These are phyloP conservation scores for Iris pallida DNA, from an alignment of 116 monocot species.

Conservation along the genomic window DNA sequence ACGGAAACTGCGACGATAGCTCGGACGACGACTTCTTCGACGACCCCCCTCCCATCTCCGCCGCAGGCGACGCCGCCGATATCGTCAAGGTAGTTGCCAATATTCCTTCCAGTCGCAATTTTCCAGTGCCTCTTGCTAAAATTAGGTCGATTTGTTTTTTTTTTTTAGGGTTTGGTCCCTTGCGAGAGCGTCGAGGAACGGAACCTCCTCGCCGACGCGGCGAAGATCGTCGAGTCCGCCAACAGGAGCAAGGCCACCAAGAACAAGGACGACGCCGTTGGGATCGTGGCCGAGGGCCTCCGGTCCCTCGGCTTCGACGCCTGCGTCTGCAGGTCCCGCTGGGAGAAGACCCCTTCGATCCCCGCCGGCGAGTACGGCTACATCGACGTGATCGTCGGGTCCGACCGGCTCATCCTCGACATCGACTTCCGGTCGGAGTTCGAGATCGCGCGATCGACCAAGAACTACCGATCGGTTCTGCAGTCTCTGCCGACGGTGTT, in stretches of 20 bases:
- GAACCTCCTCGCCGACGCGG: conserved; percentile 71
- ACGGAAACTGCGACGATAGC: conserved; percentile 58
- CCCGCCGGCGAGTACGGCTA: conserved; percentile 90
- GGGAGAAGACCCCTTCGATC: conserved; percentile 60
- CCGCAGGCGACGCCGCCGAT: conserved; percentile 35
- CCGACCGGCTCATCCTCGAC: conserved; percentile 54
- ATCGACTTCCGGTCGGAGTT: conserved; percentile 90
- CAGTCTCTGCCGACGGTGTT: conserved; percentile 76
- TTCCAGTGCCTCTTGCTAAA: background rate
- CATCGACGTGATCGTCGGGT: conserved; percentile 66
- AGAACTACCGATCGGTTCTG: conserved; percentile 56
- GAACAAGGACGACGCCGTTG: conserved; percentile 26
- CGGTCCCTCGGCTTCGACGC: conserved; percentile 63
- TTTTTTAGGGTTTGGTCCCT: conserved; percentile 48
- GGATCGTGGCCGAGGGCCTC: conserved; percentile 50
- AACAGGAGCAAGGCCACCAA: conserved; percentile 31
- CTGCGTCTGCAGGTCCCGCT: conserved; percentile 64
- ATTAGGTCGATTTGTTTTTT: background rate
- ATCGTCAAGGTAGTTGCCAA: conserved; percentile 54
- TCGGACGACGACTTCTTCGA: conserved; percentile 64
- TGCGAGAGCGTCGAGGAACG: conserved; percentile 59
- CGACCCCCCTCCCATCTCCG: conserved; percentile 10
- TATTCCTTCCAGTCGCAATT: background rate
- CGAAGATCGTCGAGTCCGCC: conserved; percentile 44
- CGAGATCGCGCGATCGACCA: conserved; percentile 86